Base-by-base conservation (phyloP, 176 grass and related monocot species). In the Calamus simplicifolius region DNA sequence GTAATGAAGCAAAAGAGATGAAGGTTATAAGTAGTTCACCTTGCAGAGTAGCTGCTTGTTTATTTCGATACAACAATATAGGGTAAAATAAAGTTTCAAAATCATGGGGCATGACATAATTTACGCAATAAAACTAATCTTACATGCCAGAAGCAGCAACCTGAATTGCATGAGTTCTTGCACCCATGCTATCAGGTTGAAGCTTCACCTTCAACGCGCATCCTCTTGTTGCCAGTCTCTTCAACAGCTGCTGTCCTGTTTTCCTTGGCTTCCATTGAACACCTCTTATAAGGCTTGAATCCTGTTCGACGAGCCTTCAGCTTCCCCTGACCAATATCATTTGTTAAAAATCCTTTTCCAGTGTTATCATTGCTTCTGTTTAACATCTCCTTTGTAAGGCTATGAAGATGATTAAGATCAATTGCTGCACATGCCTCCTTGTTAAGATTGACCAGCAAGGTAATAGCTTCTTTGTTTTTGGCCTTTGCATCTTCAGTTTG, bases 221-320 rank as follows among this genome's bases (percentile, higher is more conserved):
- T 77, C 73, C 84, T 91, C 70, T 97, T 97, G 62, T 78, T 85
- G 56, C 75, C 27, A 57, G 75, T 62, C 62, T 88, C 84, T 8
- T 97, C 84, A 15, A 49, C 63, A 62, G 75, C 67, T 12, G 64
- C 63, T 63, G 73, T 59, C 26, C 76, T 91, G 30, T 78, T 80
- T 51, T 88, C 87, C 64, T 89, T 89, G 7, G 83, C 92, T 85
- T 88, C 93, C 53, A 80, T 59, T 13, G 93, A 88, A 60, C 93
- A 92, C 59, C 87, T 91, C 54, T 91, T 97, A 64, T 97, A 97
- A n/a, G 93, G 93, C 53, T 92, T 97, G 63, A 97, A 97, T 55
- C 93, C 93, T 72, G 84, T 91, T 58, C 79, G 61, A 63, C 69
- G 75, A 2, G 66, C 78, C 76, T 91, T 97, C 65, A 88, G 58